phyloP scores from a whole-genome alignment of 192 early-diverging fungal species.

The Dimargaris cristalligena region DNA sequence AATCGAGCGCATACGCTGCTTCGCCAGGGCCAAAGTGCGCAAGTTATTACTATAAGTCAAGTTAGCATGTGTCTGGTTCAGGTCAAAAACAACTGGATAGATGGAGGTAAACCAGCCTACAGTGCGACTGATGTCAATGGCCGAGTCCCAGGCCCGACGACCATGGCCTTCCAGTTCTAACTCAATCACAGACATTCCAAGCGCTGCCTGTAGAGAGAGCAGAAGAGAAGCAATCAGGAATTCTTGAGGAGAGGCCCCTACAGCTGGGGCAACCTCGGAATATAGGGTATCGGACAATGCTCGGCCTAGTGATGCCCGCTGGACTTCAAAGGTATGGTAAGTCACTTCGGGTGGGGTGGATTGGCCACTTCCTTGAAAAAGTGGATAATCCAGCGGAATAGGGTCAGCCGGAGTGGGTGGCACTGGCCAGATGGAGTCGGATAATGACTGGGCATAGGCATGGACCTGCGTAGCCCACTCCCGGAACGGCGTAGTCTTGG shows the following conservation, averaged over 20 bases:
- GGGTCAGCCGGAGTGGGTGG: neutral
- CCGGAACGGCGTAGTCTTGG: constrained; percentile 16
- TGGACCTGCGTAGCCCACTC: constrained; percentile 11
- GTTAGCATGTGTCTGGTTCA: neutral
- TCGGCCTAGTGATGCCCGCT: neutral
- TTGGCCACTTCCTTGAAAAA: too few species aligned
- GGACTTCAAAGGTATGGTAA: neutral
- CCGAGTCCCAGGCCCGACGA: neutral
- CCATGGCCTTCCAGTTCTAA: neutral
- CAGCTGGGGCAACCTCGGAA: neutral
- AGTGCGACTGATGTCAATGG: neutral
- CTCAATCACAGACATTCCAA: neutral
- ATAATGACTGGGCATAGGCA: constrained; percentile 2
- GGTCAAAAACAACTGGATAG: constrained; percentile 2
- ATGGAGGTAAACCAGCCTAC: constrained; percentile 18
- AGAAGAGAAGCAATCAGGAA: neutral
- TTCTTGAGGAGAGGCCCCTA: neutral
- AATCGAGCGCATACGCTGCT: neutral
- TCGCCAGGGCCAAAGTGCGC: neutral
- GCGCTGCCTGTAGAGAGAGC: neutral
- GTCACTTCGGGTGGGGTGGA: neutral
- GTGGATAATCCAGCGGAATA: neutral
- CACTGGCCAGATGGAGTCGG: neutral
- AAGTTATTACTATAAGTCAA: neutral
- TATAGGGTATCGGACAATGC: neutral